A percentile compares a stretch with the other conserved stretches of the same genome.
phyloP scores from a whole-genome alignment of 768 basidiomycete species.

The Tephrocybe sp. region DNA sequence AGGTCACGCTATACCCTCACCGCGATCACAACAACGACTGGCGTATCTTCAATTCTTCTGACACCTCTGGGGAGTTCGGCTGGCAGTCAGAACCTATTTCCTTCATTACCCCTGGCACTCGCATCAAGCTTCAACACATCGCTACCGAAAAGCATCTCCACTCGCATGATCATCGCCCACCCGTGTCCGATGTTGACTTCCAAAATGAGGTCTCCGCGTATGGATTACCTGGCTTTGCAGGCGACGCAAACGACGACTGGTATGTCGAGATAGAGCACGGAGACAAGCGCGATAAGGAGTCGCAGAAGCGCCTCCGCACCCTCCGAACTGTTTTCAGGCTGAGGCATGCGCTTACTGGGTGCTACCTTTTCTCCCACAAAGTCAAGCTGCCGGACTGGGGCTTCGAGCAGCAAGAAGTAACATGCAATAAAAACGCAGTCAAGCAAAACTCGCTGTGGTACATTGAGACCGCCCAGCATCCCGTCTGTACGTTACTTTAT shows the following conservation, averaged over 20 bases:
- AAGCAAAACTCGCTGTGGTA: constrained; percentile 90
- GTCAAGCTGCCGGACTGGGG: constrained; percentile 98
- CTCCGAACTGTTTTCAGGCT: constrained; percentile 81
- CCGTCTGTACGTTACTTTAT: constrained; percentile 49
- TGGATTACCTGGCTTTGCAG: constrained; percentile 79
- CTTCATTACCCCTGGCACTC: constrained; percentile 62
- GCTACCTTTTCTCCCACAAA: constrained; percentile 97
- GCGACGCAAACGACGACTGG: constrained; percentile 95
- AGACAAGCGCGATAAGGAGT: constrained; percentile 60
- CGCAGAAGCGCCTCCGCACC: constrained; percentile 70
- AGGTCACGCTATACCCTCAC: constrained; percentile 98
- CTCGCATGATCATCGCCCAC: constrained; percentile 92
- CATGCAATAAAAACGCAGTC: constrained; percentile 97
- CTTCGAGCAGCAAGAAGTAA: constrained; percentile 98
- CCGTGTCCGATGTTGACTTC: constrained; percentile 96
- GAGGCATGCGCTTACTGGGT: constrained; percentile 82
- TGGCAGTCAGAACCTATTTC: constrained; percentile 54
- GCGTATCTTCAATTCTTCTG: constrained; percentile 77
- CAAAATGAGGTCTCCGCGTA: constrained; percentile 98
- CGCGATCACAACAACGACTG: constrained; percentile 96
- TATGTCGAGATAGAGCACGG: constrained; percentile 80
- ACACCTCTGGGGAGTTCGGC: constrained; percentile 36
- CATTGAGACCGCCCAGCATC: constrained; percentile 82
- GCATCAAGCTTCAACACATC: constrained; percentile 80
- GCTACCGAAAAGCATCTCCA: constrained; percentile 84